Base-by-base conservation (phyloP, 371 early-diverging fungal species). In the Mucor lusitanicus region DNA sequence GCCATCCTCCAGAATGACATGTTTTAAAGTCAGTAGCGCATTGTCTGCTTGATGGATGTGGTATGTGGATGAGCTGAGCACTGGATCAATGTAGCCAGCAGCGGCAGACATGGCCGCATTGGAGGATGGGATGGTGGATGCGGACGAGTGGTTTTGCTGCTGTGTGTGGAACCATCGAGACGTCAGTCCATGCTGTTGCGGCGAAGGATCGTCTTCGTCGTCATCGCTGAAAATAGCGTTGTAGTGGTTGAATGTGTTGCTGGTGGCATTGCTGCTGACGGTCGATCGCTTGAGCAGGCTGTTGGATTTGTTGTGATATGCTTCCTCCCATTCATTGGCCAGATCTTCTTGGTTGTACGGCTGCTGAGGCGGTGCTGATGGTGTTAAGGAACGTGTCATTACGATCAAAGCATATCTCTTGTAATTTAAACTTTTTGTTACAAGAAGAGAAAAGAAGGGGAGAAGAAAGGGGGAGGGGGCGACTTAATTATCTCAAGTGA, bases 31-130 rank as follows among this genome's bases (percentile, higher is more conserved):
- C 5, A 66, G 32, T 30, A 80, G 64, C 1, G 81, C 77, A 72
- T 75, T 83, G 50, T 80, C 85, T 56, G 83, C 83, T 57, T 77
- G 77, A 23, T 77, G 76, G 30, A 78, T 71, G 37, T 81, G 79
- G 59, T 79, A 81, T 1, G 82, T 66, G 1, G 79, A 65, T 6
- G 82, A 74, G 4, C 74, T 76, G 3, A 78, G 58, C 13, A 76
- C 58, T 2, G 79, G 78, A 57, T 81, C 81, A 17, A 71, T 62
- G 57, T 71, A 78, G 9, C 73, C 75, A 9, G 67, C 33, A 33
- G 33, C 30, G 6, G 33, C 40, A 2, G 61, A 50, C 27, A 59
- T 40, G 6, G 60, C 13, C 28, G 60, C 39, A 56, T 35, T 59
- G 25, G 23, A 50, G 6, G 59, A 66, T 19, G 27, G 39, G 8